Evolutionary conservation across 2,329 filamentous ascomycete species (phyloP), one percentile per base, ranked within the genome.

Genomic region (Pseudonectria buxi): DNA sequence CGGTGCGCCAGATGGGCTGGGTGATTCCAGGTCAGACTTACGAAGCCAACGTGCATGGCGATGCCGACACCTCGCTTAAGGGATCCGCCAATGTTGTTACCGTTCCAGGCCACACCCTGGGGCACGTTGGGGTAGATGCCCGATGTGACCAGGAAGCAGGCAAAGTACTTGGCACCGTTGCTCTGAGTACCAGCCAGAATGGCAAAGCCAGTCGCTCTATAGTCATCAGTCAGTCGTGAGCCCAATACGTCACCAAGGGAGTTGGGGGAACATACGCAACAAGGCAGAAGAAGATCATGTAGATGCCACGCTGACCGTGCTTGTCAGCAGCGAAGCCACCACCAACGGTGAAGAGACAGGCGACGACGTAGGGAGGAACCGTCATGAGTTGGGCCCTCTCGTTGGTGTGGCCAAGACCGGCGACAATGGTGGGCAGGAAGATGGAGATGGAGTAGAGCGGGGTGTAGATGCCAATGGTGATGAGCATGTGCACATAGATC

Each of bases 381-480:
- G 52, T 50, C 61, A 64, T 62, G 31, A 64, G 52, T 43, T 63
- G 58, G 7, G 61, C 61, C 14, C 42, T 52, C 33, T 57, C 55
- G 48, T 57, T 56, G 45, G 50, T 54, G 49, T 60, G 63, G 6
- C 61, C 61, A 10, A 64, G 49, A 26, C 55, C 49, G 32, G 52
- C 49, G 39, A 64, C 57, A 27, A 64, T 62, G 24, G 51, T 57
- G 30, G 61, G 61, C 4, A 64, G 49, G 46, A 64, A 63, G 32
- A 59, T 54, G 18, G 52, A 57, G 47, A 62, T 57, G 41, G 57
- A 61, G 48, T 63, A 64, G 13, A 63, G 54, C 5, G 59, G 59
- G 4, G 56, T 61, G 44, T 60, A 62, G 39, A 64, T 75, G 33
- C 79, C 71, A 41, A 81, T 76, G 57, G 80, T 82, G 59, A 75